Percentiles rank a stretch among this genome's conserved stretches.
Conservation (phyloP, 805 yeast genomes). For the Debaryomyces maramus region DNA sequence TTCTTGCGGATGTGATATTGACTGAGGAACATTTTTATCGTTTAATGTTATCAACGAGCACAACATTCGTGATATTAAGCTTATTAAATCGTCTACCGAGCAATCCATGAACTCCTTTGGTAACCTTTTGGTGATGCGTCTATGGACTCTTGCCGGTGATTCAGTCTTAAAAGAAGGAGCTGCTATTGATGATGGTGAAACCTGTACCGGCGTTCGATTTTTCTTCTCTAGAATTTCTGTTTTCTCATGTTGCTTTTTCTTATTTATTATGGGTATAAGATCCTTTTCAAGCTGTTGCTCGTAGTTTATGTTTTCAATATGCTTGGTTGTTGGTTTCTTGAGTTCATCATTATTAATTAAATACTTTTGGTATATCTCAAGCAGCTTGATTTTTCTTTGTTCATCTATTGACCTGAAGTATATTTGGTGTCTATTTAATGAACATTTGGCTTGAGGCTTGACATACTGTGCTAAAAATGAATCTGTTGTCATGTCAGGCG, state of each 20-base stretch:
- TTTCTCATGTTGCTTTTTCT: neutral
- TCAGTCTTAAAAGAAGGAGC: neutral
- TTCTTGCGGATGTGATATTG: slow-evolving; percentile 28
- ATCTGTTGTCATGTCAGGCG: slow-evolving; percentile 10
- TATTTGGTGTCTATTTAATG: slow-evolving; percentile 16
- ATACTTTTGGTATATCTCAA: slow-evolving; percentile 25
- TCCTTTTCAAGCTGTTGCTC: neutral
- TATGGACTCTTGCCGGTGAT: neutral
- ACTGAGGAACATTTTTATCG: slow-evolving; percentile 51
- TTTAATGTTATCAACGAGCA: slow-evolving; percentile 71
- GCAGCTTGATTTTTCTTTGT: slow-evolving; percentile 19
- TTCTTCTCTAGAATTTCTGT: neutral
- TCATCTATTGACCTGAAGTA: slow-evolving; percentile 19
- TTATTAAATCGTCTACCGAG: slow-evolving; percentile 66
- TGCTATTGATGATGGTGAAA: neutral
- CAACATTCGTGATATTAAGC: slow-evolving; percentile 77
- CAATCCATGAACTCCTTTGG: slow-evolving; percentile 56
- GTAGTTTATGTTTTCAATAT: neutral
- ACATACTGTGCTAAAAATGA: slow-evolving; percentile 24
- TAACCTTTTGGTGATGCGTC: slow-evolving; percentile 5
- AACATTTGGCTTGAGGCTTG: slow-evolving; percentile 13
- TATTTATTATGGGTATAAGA: neutral
- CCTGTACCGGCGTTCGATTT: neutral
- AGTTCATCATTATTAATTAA: slow-evolving; percentile 11
- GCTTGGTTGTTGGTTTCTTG: slow-evolving; percentile 4